Base-by-base conservation (phyloP, 2,329 filamentous ascomycete species). In the Trichoderma brevicompactum region DNA sequence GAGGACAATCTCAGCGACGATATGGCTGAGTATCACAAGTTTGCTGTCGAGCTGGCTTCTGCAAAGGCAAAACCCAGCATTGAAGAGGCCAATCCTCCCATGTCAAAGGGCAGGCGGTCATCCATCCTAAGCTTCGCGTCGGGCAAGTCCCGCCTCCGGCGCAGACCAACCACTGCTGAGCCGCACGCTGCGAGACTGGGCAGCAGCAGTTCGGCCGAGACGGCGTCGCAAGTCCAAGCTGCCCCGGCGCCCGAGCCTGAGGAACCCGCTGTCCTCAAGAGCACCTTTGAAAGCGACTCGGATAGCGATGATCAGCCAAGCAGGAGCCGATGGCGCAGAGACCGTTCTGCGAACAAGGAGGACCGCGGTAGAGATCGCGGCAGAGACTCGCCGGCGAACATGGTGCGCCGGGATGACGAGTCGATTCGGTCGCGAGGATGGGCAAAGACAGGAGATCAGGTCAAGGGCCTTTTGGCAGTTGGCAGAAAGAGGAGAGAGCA, bases 21-120 rank as follows among this genome's bases (percentile, higher is more conserved):
- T 19, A 72, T 72, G 55, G 72, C 72, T 5, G 77, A 78, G 48
- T 79, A 79, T 38, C 77, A 79, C 64, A 72, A 71, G 8, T 73
- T 79, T 55, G 71, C 76, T 15, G 71, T 71, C 17, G 72, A 74
- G 58, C 69, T 79, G 32, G 76, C 77, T n/a, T 53, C 60, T 6
- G 49, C 55, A 17, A 69, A n/a, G 23, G 28, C 64, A 10, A 38
- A 55, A 4, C 61, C 58, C 17, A 43, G 66, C 43, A 7, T 38
- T 15, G 44, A 58, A 15, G 65, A 66, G 19, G 46, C 23, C 5
- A 19, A 28, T 5, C n/a, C 46, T 10, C 9, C 56, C 1, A 41
- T 53, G 15, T 4, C 38, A 10, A 54, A 59, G 52, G 66, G 61
- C 41, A 70, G 68, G 62, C 59, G 70, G 13, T 71, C 70, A 1